Base-by-base conservation (phyloP, 257 asterid species). In the Leonotis leonurus region DNA sequence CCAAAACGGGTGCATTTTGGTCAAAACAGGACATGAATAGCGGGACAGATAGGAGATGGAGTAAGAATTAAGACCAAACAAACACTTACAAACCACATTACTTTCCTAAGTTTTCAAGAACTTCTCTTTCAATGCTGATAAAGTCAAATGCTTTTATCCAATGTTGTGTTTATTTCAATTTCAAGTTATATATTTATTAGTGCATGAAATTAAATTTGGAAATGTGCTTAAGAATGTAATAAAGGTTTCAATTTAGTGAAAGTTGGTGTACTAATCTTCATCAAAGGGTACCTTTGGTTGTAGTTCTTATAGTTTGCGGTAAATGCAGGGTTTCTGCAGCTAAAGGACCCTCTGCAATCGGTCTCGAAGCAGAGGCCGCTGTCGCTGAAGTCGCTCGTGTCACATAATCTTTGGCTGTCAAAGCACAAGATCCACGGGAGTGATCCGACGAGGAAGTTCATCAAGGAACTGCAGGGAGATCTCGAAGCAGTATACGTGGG, bases 401-500 rank as follows among this genome's bases (percentile, higher is more conserved):
- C 90, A 0, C 85, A 74, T 43, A 85, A 75, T 50, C 70, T 83
- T 18, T 79, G 85, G 88, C 80, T 75, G 36, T 78, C 68, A 65
- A 86, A 76, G 41, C 84, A 89, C 61, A 85, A 70, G 75, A 73
- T 75, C 75, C 74, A 72, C 13, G 88, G 80, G 50, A 79, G 72
- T 24, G 93, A 92, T 30, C 95, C 97, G 3, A 82, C 77, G 95
- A 85, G 74, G 71, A 85, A 83, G 85, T 78, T 89, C 18, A 62
- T 89, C 48, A 68, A 78, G 62, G 99, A 93, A 71, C 37, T 90
- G 60, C 77, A 87, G 72, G 80, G 90, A 22, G 97, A 93, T 69
- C 80, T 93, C 3, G 99, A 93, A 68, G 80, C 76, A 39, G 89
- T 93, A 1, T 93, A 93, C 61, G 94, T 89, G 1, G 99, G 95